Conservation (phyloP, 441 rosid species). For the Brassica balearica region DNA sequence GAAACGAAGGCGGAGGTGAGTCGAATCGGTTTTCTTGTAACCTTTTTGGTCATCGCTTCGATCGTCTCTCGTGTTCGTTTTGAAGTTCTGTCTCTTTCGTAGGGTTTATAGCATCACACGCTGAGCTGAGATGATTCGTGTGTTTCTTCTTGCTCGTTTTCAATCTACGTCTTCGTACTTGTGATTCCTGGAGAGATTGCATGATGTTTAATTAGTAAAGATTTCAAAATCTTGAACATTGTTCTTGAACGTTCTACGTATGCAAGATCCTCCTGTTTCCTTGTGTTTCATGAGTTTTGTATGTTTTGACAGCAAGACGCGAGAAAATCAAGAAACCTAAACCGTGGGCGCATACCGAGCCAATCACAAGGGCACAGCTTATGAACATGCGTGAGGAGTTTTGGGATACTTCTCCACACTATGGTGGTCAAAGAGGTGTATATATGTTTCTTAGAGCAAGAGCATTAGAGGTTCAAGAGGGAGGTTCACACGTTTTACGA, state of each 20-base stretch:
- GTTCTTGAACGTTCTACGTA: slow-evolving; percentile 8
- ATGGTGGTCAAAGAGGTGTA: slow-evolving; percentile 72
- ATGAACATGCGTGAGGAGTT: slow-evolving; percentile 67
- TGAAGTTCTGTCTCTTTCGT: too few species aligned
- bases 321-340: slow-evolving; percentile 60
- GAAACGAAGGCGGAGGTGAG: slow-evolving; percentile 45
- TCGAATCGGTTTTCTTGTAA: background rate
- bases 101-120: too few species aligned
- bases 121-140: too few species aligned
- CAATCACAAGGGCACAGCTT: slow-evolving; percentile 61
- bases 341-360: slow-evolving; percentile 70
- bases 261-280: background rate
- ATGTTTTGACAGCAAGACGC: slow-evolving; percentile 37
- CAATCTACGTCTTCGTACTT: background rate
- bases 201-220: background rate
- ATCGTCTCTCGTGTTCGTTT: background rate
- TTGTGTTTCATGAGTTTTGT: background rate
- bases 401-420: slow-evolving; percentile 80
- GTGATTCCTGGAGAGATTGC: background rate
- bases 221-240: background rate
- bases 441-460: background rate
- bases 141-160: background rate
- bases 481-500: too few species aligned
- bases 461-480: too few species aligned
- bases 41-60: background rate